These are phyloP conservation scores for Dactylonectria estremocensis DNA, from an alignment of 2,329 filamentous ascomycete species.

Conservation along the genomic window DNA sequence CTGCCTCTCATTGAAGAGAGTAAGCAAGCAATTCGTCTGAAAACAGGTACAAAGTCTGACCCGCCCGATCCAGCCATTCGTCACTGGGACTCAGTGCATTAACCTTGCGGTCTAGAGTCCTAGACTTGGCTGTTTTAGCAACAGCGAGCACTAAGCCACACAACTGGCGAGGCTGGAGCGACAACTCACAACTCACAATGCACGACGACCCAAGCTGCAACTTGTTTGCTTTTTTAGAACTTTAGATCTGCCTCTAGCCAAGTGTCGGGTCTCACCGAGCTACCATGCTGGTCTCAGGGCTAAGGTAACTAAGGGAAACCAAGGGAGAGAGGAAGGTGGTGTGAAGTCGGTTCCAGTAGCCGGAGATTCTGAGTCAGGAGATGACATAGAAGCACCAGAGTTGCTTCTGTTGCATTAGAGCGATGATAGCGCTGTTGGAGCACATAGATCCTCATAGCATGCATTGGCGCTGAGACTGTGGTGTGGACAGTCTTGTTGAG, in stretches of 20 bases:
- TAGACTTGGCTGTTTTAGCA: neutral
- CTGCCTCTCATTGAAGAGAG: neutral
- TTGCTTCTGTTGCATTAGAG: neutral
- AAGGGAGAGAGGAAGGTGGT: neutral
- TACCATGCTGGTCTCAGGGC: neutral
- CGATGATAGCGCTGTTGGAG: neutral
- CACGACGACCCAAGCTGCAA: neutral
- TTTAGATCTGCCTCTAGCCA: neutral
- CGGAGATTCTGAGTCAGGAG: neutral
- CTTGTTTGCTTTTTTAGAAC: slow-evolving; percentile 8
- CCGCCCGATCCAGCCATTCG: neutral
- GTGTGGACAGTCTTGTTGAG: neutral
- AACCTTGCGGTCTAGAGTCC: no score
- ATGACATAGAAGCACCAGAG: neutral
- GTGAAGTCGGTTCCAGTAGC: neutral
- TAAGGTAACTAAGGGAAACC: neutral
- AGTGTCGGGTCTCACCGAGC: neutral
- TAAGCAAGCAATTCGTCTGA: no score
- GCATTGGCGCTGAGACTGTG: neutral
- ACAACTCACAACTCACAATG: neutral
- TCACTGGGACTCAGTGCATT: neutral
- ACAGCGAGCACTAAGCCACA: neutral
- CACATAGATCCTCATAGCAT: neutral
- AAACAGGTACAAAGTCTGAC: no score
- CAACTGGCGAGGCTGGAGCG: neutral